Conservation (phyloP, 441 rosid genomes). For the Euphorbia celastroides region DNA sequence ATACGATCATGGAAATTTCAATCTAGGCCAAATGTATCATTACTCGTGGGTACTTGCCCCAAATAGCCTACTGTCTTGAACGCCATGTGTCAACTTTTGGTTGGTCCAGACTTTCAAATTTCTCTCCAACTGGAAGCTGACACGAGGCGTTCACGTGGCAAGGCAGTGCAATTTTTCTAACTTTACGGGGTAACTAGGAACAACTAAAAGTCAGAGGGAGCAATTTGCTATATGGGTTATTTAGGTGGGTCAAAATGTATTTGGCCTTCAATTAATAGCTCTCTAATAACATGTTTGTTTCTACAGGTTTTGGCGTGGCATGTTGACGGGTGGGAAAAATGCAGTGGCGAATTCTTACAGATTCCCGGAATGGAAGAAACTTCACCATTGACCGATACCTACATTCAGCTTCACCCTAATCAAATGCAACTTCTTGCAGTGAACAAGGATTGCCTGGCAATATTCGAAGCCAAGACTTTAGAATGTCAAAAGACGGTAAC, state of each 20-base stretch:
- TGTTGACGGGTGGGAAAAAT: slow-evolving; percentile 40
- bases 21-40: too few relatives aligned
- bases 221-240: too few relatives aligned
- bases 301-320: slow-evolving; percentile 43
- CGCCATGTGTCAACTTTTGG: too few relatives aligned
- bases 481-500: slow-evolving; percentile 41
- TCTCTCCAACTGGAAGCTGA: too few relatives aligned
- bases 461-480: slow-evolving; percentile 38
- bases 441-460: slow-evolving; percentile 35
- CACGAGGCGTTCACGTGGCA: too few relatives aligned
- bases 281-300: slow-evolving; percentile 3
- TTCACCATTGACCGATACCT: slow-evolving; percentile 25
- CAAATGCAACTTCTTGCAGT: slow-evolving; percentile 44
- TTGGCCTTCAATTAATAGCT: not conserved
- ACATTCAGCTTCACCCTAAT: slow-evolving; percentile 47
- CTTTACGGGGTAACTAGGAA: too few relatives aligned
- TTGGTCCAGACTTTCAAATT: too few relatives aligned
- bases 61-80: too few relatives aligned
- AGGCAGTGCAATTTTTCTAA: too few relatives aligned
- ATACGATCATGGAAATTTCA: too few relatives aligned
- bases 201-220: too few relatives aligned
- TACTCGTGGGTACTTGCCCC: too few relatives aligned
- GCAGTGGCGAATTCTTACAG: slow-evolving; percentile 28
- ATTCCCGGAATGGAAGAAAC: slow-evolving; percentile 26
- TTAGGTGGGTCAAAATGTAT: not conserved